phyloP scores from a whole-genome alignment of 805 yeast genomes.

The Metschnikowia koreensis region DNA sequence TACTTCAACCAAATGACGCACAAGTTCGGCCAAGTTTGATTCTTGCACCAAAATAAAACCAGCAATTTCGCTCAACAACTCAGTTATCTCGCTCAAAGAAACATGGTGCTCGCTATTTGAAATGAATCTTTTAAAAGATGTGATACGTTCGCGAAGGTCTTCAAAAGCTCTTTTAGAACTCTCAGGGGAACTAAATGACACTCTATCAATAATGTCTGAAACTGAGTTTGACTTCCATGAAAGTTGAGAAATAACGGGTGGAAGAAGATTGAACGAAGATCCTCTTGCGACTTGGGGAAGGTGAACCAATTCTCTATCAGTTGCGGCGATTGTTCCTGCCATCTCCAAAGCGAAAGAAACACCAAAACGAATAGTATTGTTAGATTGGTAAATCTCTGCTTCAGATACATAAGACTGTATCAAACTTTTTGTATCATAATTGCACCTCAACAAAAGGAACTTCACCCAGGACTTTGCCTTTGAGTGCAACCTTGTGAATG shows the following conservation, averaged over 20 bases:
- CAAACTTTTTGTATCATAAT: constrained; percentile 73
- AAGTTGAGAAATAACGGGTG: constrained; percentile 74
- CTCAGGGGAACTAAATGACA: constrained; percentile 26
- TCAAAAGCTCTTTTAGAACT: constrained; percentile 28
- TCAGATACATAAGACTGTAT: constrained; percentile 71
- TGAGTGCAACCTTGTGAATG: constrained; percentile 57
- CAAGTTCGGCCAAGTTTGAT: constrained; percentile 44
- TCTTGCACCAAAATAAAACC: constrained; percentile 35
- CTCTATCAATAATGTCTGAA: constrained; percentile 30
- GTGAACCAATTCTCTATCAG: constrained; percentile 62
- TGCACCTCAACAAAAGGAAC: constrained; percentile 53
- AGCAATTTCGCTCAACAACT: constrained; percentile 46
- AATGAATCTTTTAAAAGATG: constrained; percentile 15
- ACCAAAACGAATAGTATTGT: constrained; percentile 59
- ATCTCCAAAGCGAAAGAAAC: constrained; percentile 87
- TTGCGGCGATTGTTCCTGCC: constrained; percentile 71
- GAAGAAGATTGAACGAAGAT: constrained; percentile 53
- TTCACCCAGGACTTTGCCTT: constrained; percentile 69
- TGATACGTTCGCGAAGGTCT: constrained; percentile 28
- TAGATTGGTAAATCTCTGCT: constrained; percentile 19
- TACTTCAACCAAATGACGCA: constrained; percentile 54
- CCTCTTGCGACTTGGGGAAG: constrained; percentile 35
- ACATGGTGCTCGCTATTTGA: constrained; percentile 10
- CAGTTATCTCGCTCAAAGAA: constrained; percentile 31
- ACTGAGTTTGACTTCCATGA: constrained; percentile 59